Percentiles rank a stretch among this genome's conserved stretches.
Conservation (phyloP, 1,284 basidiomycete genomes). For the Fomitopsis pinicola region DNA sequence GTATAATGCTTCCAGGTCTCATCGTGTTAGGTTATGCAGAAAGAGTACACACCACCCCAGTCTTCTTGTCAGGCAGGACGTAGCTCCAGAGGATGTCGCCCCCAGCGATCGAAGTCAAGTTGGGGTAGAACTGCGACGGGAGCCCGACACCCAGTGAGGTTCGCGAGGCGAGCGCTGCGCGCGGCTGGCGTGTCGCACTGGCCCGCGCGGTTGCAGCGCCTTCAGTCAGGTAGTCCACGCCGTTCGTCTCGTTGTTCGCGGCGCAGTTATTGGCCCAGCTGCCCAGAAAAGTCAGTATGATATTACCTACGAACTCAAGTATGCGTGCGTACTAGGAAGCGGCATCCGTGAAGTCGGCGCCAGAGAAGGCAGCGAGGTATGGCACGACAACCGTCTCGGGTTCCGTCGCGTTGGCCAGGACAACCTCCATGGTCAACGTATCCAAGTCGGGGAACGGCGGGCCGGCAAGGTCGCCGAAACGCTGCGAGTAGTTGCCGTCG, state of each 20-base stretch:
- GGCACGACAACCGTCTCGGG: slow-evolving; percentile 50
- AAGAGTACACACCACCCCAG: slow-evolving; percentile 46
- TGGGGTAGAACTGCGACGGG: slow-evolving; percentile 47
- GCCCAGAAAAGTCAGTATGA: neutral
- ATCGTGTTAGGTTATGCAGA: neutral
- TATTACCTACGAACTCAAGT: neutral
- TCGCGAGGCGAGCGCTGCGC: slow-evolving; percentile 32
- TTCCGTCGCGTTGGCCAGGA: slow-evolving; percentile 41
- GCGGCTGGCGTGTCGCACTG: slow-evolving; percentile 29
- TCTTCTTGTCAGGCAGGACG: slow-evolving; percentile 52
- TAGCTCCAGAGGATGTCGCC: slow-evolving; percentile 56
- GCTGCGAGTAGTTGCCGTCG: slow-evolving; percentile 44
- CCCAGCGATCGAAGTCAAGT: slow-evolving; percentile 39
- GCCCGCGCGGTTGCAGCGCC: slow-evolving; percentile 21
- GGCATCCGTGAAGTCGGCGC: slow-evolving; percentile 45
- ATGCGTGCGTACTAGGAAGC: slow-evolving; percentile 45
- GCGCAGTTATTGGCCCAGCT: slow-evolving; percentile 63
- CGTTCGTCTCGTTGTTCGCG: slow-evolving; percentile 50
- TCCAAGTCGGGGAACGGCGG: slow-evolving; percentile 44
- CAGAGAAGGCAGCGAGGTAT: slow-evolving; percentile 45
- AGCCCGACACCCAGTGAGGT: slow-evolving; percentile 35
- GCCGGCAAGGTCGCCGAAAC: slow-evolving; percentile 58
- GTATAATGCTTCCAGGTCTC: neutral
- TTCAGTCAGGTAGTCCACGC: slow-evolving; percentile 40
- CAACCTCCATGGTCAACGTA: slow-evolving; percentile 38